Evolutionary conservation across 495 filamentous ascomycete species (phyloP).

Genomic region (Daldinia childiae): DNA sequence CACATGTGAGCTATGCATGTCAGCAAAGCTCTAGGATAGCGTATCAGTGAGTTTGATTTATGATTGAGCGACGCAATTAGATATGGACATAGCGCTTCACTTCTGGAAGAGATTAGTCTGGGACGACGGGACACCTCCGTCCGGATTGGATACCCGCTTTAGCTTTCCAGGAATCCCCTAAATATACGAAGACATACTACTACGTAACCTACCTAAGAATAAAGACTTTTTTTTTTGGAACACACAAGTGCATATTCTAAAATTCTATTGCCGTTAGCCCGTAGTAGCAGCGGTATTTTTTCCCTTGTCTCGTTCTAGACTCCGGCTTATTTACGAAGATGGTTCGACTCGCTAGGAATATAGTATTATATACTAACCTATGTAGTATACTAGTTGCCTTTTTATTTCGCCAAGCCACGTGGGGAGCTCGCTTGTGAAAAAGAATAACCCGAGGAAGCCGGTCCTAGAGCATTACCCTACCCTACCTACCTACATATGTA

Average conservation of each 20-base stretch:
- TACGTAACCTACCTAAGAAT: slow-evolving; percentile 26
- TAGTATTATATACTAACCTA: too few relatives aligned
- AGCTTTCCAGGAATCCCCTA: neutral
- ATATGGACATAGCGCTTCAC: slow-evolving; percentile 16
- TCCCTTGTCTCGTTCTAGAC: neutral
- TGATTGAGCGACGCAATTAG: slow-evolving; percentile 10
- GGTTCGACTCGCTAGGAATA: neutral
- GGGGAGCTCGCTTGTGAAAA: neutral
- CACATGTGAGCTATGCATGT: slow-evolving; percentile 17
- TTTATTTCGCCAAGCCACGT: neutral
- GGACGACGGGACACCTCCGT: neutral
- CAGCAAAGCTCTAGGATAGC: slow-evolving; percentile 5
- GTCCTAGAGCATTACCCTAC: neutral
- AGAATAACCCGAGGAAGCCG: neutral
- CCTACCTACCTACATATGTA: too few relatives aligned
- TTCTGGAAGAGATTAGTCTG: neutral
- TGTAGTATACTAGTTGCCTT: neutral
- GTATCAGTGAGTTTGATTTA: slow-evolving; percentile 23
- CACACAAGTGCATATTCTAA: neutral
- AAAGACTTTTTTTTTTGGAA: slow-evolving; percentile 20
- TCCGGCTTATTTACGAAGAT: neutral
- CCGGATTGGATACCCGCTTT: slow-evolving; percentile 6
- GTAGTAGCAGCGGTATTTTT: neutral
- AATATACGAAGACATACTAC: slow-evolving; percentile 29
- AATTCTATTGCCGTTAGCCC: neutral